phyloP scores from a whole-genome alignment of 106 monocot species.

The Allium cepa region DNA sequence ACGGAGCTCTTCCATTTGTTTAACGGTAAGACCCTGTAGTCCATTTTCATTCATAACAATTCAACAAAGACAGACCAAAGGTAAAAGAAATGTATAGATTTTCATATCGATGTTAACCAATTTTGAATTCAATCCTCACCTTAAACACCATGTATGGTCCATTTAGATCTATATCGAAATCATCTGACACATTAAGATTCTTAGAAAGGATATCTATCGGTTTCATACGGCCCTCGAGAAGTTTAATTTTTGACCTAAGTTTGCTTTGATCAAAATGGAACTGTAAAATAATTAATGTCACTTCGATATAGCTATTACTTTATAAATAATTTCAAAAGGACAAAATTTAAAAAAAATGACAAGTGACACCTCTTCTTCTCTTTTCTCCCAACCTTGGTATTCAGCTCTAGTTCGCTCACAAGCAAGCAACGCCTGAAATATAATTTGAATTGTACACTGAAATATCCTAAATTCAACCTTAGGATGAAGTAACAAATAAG shows the following conservation, averaged over 20 bases:
- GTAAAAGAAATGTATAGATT: too few species aligned
- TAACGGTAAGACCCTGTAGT: slow-evolving; percentile 75
- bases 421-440: slow-evolving; percentile 68
- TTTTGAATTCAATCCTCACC: slow-evolving; percentile 38
- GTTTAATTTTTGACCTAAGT: slow-evolving; percentile 77
- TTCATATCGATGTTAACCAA: too few species aligned
- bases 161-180: slow-evolving; percentile 87
- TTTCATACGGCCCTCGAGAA: slow-evolving; percentile 79
- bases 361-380: slow-evolving; percentile 81
- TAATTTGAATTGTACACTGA: background rate
- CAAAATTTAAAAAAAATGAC: background rate
- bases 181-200: slow-evolving; percentile 76
- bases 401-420: slow-evolving; percentile 89
- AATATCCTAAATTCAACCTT: too few species aligned
- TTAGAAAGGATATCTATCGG: slow-evolving; percentile 86
- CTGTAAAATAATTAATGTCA: slow-evolving; percentile 26
- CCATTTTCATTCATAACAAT: background rate
- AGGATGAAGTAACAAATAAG: too few species aligned
- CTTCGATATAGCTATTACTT: background rate
- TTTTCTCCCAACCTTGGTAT: slow-evolving; percentile 98
- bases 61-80: too few species aligned
- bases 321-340: background rate
- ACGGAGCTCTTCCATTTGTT: slow-evolving; percentile 86
- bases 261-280: slow-evolving; percentile 99
- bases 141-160: slow-evolving; percentile 92